Conservation (phyloP, 495 filamentous ascomycete species). For the Podospora didyma region DNA sequence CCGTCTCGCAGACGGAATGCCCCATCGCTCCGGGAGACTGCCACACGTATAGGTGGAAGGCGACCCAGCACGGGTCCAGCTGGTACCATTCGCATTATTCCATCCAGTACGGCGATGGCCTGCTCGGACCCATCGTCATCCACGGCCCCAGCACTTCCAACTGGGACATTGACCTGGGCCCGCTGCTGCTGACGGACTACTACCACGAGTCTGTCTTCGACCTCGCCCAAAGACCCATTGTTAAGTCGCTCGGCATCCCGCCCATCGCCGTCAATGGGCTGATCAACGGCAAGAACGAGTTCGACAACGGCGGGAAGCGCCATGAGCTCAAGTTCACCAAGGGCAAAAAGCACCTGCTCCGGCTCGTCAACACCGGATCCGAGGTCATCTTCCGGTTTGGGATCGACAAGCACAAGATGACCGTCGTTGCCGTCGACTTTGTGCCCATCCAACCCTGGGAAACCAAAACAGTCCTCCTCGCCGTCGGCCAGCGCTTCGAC, state of each 20-base stretch:
- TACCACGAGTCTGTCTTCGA: constrained; percentile 18
- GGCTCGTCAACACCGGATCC: constrained; percentile 44
- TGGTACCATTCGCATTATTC: constrained; percentile 46
- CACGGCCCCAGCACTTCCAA: constrained; percentile 44
- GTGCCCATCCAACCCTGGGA: constrained; percentile 40
- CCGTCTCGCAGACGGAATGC: constrained; percentile 37
- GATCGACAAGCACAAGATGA: constrained; percentile 3
- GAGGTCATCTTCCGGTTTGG: constrained; percentile 19
- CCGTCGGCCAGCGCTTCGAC: constrained; percentile 62
- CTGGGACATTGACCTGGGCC: constrained; percentile 46
- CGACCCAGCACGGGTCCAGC: constrained; percentile 40
- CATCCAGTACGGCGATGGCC: constrained; percentile 46
- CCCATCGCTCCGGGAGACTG: constrained; percentile 36
- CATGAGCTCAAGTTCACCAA: constrained; percentile 27
- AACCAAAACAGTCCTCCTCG: constrained; percentile 39
- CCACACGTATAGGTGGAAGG: constrained; percentile 38
- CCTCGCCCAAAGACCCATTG: constrained; percentile 8
- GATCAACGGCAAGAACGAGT: constrained; percentile 28
- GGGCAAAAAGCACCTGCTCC: constrained; percentile 40
- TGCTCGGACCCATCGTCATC: constrained; percentile 46
- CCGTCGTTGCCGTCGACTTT: constrained; percentile 38
- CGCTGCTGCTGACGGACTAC: constrained; percentile 38
- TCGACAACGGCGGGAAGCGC: constrained; percentile 20
- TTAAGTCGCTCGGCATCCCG: constrained; percentile 22
- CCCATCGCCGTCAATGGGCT: constrained; percentile 27